Evolutionary conservation across 805 yeast species (phyloP), one percentile per base, ranked within the genome.

Genomic region (Candida rishiriensis): DNA sequence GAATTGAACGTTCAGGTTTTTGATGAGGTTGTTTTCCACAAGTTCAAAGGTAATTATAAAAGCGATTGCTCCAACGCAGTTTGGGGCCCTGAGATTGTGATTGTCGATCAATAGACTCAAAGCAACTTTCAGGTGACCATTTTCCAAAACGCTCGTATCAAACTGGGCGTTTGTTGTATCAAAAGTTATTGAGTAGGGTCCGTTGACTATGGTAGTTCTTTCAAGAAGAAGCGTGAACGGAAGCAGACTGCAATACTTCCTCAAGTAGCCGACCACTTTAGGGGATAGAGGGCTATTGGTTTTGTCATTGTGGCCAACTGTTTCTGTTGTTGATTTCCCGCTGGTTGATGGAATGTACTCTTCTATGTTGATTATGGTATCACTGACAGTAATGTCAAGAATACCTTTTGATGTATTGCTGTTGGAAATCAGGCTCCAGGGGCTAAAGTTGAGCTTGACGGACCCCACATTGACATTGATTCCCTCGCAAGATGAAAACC

Each of bases 361-460:
- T 13, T 15, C 13, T 10, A 44, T n/a, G 21, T 41, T 36, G 11
- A 44, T n/a, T 2, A 31, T 30, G 9, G 35, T 9, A 12, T 28
- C 37, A 5, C 33, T 30, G 21, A 41, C 18, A 7, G 10, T 33
- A 11, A 45, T 5, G 9, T 9, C 31, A 10, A 44, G 16, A n/a
- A 41, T 26, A 12, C 42, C 40, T 11, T 41, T 21, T 21, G 26
- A 21, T 5, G 26, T 21, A 21, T 7, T 21, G 26, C 26, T 21
- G 26, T 7, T 21, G 7, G 7, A 7, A 5, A 52, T 34, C 3
- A 51, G 32, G 21, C 50, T 53, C 50, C 50, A 46, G 1, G 57
- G 57, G 12, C 45, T 42, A 17, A 59, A 28, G 26, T 43, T 49
- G 2, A 57, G 14, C 10, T 44, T 37, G 13, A 60, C 36, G 1